phyloP scores from a whole-genome alignment of 805 yeast species.

The Saturnispora zaruensis region DNA sequence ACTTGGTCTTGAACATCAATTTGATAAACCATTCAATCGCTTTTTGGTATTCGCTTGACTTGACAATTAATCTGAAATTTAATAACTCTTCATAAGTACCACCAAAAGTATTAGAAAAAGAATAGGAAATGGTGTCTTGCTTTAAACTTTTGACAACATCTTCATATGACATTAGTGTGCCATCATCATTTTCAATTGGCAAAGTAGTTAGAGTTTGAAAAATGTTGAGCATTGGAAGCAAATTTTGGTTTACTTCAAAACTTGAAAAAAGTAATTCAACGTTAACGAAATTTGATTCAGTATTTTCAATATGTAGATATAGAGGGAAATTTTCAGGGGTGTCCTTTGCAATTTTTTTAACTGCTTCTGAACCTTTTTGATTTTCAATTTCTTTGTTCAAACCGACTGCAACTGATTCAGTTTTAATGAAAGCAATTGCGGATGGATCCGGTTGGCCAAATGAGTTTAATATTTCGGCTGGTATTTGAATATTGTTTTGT shows the following conservation, averaged over 20 bases:
- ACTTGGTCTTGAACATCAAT: slow-evolving; percentile 54
- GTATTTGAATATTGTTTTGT: slow-evolving; percentile 69
- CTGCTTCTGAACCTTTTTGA: slow-evolving; percentile 20
- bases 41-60: slow-evolving; percentile 48
- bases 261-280: slow-evolving; percentile 56
- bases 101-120: slow-evolving; percentile 48
- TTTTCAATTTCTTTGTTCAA: slow-evolving; percentile 29
- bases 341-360: slow-evolving; percentile 19
- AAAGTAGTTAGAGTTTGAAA: slow-evolving; percentile 60
- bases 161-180: slow-evolving; percentile 54
- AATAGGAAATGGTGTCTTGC: slow-evolving; percentile 59
- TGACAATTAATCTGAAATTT: slow-evolving; percentile 52
- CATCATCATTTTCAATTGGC: slow-evolving; percentile 60
- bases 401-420: slow-evolving; percentile 58
- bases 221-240: slow-evolving; percentile 59
- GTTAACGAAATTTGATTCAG: slow-evolving; percentile 69
- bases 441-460: slow-evolving; percentile 72
- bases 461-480: slow-evolving; percentile 48
- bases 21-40: slow-evolving; percentile 74
- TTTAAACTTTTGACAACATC: slow-evolving; percentile 67
- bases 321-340: slow-evolving; percentile 49
- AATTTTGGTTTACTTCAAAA: slow-evolving; percentile 37
- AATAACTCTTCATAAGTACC: slow-evolving; percentile 60
- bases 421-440: slow-evolving; percentile 60
- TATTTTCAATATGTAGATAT: slow-evolving; percentile 70